Evolutionary conservation across 208 protist species (phyloP), one percentile per base, ranked within the genome.

Genomic region (Leishmania tarentolae): DNA sequence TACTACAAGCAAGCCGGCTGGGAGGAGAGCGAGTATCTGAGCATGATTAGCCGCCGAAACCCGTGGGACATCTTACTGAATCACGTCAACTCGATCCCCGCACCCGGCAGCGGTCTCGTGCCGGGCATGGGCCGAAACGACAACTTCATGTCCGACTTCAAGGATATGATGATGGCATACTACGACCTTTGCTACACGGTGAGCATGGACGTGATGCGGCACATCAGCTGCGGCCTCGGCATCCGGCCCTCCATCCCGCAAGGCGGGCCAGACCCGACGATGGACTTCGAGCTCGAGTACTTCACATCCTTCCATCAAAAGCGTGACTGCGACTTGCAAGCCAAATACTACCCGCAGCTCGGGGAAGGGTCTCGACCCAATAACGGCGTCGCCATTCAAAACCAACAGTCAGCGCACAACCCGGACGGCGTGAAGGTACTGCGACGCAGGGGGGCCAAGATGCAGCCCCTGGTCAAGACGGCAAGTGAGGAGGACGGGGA

Each of bases 81-180:
- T 82, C 90, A 93, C 85, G 90, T 92, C 9, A 89, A 89, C 79
- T 71, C 69, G 3, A 52, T 57, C 63, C 68, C 68, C 40, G 37
- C 47, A 73, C 13, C 70, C 57, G 46, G 75, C 40, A n/a, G 19
- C 50, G 11, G 59, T 76, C n/a, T 50, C 59, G 15, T 61, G 72
- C 19, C 57, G 47, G 69, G 75, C 53, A 76, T 40, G 63, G 69
- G 66, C 78, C 81, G 86, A 61, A 91, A 88, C 80, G 88, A 94
- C 84, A 94, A 93, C 76, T 95, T 95, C 53, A 94, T 94, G 92
- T 89, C 89, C 24, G 94, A 97, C 82, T 95, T 95, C 80, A 86
- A 90, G 40, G 91, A 95, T 73, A 95, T 95, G 91, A 87, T 97
- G 86, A 85, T 95, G 83, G 91, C 92, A 17, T 97, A 95, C 86